Percentiles rank a stretch among this genome's conserved stretches.
phyloP scores from a whole-genome alignment of 2,329 filamentous ascomycete genomes.

The Aspergillaceae sp. region DNA sequence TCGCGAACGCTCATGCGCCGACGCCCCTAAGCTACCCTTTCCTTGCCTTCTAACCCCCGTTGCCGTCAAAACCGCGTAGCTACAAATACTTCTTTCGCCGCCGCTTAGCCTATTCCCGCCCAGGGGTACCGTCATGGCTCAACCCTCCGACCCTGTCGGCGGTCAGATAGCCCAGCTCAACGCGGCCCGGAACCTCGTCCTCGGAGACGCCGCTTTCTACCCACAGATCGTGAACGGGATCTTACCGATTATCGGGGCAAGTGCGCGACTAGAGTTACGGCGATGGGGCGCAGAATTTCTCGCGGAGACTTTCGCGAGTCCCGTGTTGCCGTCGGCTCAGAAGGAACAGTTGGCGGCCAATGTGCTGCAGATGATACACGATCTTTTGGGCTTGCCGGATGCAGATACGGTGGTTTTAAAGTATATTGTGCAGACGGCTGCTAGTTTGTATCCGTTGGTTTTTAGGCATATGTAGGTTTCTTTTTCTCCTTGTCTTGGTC shows the following conservation, averaged over 20 bases:
- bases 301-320: constrained; percentile 89
- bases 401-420: constrained; percentile 75
- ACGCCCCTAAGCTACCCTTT: background rate
- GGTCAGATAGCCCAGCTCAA: constrained; percentile 83
- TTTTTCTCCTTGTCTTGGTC: constrained; percentile 3
- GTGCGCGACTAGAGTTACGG: constrained; percentile 68
- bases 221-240: constrained; percentile 85
- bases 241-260: constrained; percentile 76
- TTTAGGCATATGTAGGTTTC: constrained; percentile 82
- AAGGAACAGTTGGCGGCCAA: constrained; percentile 72
- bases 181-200: constrained; percentile 79
- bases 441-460: constrained; percentile 86
- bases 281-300: constrained; percentile 96
- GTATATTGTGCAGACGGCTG: constrained; percentile 76
- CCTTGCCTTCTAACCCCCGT: background rate
- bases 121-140: constrained; percentile 41
- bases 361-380: constrained; percentile 68
- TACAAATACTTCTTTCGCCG: too few relatives aligned
- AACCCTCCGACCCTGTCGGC: constrained; percentile 49
- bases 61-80: background rate
- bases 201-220: constrained; percentile 81
- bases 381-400: constrained; percentile 59
- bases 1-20: background rate
- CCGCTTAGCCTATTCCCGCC: background rate
- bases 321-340: constrained; percentile 64